Percentiles rank a stretch among this genome's conserved stretches.
These are phyloP conservation scores for Chrysanthemum makinoi DNA, from an alignment of 129 eudicot genomes.

Conservation along the genomic window DNA sequence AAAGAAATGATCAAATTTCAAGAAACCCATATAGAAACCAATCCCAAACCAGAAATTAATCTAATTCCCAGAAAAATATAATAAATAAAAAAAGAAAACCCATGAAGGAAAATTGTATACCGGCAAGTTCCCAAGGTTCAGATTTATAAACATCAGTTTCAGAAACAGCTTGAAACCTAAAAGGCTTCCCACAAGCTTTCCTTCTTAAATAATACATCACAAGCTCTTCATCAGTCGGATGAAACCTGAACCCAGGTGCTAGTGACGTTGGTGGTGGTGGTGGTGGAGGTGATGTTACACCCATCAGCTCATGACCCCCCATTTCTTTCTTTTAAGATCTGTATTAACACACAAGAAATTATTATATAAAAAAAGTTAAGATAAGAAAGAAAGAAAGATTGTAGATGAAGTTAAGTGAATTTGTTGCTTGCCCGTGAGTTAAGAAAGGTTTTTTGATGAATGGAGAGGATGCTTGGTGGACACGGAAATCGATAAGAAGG, in stretches of 20 bases:
- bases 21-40: neutral
- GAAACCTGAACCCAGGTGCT: conserved; percentile 93
- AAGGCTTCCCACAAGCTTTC: conserved; percentile 72
- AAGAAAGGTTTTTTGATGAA: conserved; percentile 48
- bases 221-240: conserved; percentile 86
- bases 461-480: conserved; percentile 55
- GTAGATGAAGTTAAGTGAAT: conserved; percentile 39
- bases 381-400: conserved; percentile 20
- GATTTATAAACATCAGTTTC: conserved; percentile 88
- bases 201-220: conserved; percentile 69
- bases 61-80: neutral
- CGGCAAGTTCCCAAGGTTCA: conserved; percentile 92
- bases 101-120: conserved; percentile 24
- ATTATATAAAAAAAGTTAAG: neutral
- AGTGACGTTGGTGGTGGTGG: conserved; percentile 53
- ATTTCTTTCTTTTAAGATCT: conserved; percentile 13
- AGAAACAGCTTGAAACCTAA: conserved; percentile 72
- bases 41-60: neutral
- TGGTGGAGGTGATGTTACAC: conserved; percentile 28
- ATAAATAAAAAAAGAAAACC: conserved; percentile 16
- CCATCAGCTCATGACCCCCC: conserved; percentile 51
- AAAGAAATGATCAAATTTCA: too few species aligned
- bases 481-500: conserved; percentile 74
- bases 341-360: conserved; percentile 1
- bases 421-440: conserved; percentile 46